phyloP scores from a whole-genome alignment of 2,329 filamentous ascomycete species.

The Xylariomycetidae sp. region DNA sequence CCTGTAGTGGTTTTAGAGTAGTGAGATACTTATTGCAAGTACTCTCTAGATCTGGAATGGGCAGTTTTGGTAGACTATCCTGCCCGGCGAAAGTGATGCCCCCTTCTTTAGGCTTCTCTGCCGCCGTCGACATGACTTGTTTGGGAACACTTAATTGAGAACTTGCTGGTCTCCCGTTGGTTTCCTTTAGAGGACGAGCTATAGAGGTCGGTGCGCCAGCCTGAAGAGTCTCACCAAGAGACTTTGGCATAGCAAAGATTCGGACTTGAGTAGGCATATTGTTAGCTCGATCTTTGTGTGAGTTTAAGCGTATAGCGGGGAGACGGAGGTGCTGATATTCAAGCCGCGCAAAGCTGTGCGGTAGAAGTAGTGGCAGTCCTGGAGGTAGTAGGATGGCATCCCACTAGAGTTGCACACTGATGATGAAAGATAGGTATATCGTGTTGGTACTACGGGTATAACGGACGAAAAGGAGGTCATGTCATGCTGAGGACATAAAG shows the following conservation, averaged over 20 bases:
- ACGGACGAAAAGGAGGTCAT: slow-evolving; percentile 4
- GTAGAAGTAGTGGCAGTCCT: slow-evolving; percentile 92
- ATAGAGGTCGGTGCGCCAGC: slow-evolving; percentile 32
- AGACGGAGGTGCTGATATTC: slow-evolving; percentile 75
- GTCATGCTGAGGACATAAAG: slow-evolving; percentile 4
- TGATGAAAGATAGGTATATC: slow-evolving; percentile 11
- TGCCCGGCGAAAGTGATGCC: slow-evolving; percentile 87
- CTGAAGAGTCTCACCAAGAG: slow-evolving; percentile 66
- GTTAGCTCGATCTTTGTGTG: slow-evolving; percentile 37
- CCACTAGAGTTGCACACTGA: slow-evolving; percentile 35
- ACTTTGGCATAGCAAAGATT: slow-evolving; percentile 66
- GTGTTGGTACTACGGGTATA: slow-evolving; percentile 7
- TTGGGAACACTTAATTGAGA: slow-evolving; percentile 27
- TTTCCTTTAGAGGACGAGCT: slow-evolving; percentile 36
- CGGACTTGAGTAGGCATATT: slow-evolving; percentile 62
- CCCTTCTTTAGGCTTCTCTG: slow-evolving; percentile 51
- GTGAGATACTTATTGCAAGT: slow-evolving; percentile 77
- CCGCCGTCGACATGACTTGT: slow-evolving; percentile 25
- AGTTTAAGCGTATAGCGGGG: slow-evolving; percentile 70
- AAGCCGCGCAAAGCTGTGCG: slow-evolving; percentile 83
- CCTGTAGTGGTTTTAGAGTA: slow-evolving; percentile 77
- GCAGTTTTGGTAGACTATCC: slow-evolving; percentile 83
- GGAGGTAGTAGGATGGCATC: slow-evolving; percentile 78
- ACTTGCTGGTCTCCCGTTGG: slow-evolving; percentile 18
- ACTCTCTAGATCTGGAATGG: slow-evolving; percentile 80